Evolutionary conservation across 768 basidiomycete species (phyloP).

Genomic region (Lactarius psammicola): DNA sequence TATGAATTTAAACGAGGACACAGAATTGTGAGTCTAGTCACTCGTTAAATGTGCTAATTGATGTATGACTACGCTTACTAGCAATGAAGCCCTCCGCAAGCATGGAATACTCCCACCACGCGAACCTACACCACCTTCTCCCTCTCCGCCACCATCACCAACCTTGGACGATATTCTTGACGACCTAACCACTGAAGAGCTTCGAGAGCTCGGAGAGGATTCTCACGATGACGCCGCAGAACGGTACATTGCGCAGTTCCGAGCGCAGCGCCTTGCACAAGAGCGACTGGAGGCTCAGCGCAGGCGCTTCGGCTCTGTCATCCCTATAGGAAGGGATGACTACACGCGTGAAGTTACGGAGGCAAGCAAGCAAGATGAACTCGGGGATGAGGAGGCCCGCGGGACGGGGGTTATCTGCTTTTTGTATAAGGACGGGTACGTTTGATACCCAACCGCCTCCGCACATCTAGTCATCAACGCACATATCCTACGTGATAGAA

Average conservation of each 20-base stretch:
- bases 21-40: slow-evolving; percentile 76
- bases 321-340: slow-evolving; percentile 89
- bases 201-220: slow-evolving; percentile 70
- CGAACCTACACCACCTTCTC: slow-evolving; percentile 63
- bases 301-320: slow-evolving; percentile 78
- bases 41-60: neutral
- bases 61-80: slow-evolving; percentile 37
- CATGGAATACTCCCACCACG: slow-evolving; percentile 86
- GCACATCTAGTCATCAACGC: neutral
- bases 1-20: slow-evolving; percentile 86
- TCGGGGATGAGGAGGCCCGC: slow-evolving; percentile 57
- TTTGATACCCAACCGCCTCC: slow-evolving; percentile 15
- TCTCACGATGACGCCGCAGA: slow-evolving; percentile 73
- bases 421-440: slow-evolving; percentile 93
- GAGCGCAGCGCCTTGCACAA: slow-evolving; percentile 62
- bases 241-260: slow-evolving; percentile 64
- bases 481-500: slow-evolving; percentile 42
- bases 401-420: slow-evolving; percentile 95
- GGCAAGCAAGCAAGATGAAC: slow-evolving; percentile 70
- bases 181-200: slow-evolving; percentile 59
- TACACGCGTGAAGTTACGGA: slow-evolving; percentile 96
- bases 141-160: slow-evolving; percentile 80
- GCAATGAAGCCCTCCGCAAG: slow-evolving; percentile 91
- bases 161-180: slow-evolving; percentile 65
- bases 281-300: slow-evolving; percentile 55